Conservation (phyloP, 140 eudicot genomes). For the Artemisia princeps region DNA sequence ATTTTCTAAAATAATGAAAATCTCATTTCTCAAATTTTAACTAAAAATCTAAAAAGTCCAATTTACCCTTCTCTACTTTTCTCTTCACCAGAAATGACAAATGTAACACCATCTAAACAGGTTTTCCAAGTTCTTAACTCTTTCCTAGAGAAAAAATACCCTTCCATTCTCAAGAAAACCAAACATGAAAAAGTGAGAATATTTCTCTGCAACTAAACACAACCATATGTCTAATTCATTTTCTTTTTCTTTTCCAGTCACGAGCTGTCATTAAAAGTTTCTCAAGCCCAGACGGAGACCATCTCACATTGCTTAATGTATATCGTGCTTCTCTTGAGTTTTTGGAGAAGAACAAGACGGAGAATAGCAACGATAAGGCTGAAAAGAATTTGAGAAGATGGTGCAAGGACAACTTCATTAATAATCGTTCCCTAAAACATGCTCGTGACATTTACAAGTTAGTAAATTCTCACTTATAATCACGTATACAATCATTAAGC, state of each 20-base stretch:
- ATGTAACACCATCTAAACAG: no score
- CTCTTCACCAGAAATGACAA: no score
- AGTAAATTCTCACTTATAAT: conserved; percentile 12
- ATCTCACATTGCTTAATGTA: conserved; percentile 67
- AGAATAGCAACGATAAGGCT: conserved; percentile 46
- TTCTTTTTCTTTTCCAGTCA: conserved; percentile 37
- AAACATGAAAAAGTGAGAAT: no score
- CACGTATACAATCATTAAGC: no score
- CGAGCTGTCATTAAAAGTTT: conserved; percentile 53
- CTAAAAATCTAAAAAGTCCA: no score
- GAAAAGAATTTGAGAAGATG: conserved; percentile 75
- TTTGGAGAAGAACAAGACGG: conserved; percentile 48
- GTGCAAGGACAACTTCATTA: conserved; percentile 85
- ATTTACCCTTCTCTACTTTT: no score
- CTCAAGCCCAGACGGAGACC: conserved; percentile 91
- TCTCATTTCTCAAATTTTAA: no score
- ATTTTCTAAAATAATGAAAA: no score
- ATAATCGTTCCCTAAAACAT: conserved; percentile 75
- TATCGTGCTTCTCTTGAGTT: conserved; percentile 67
- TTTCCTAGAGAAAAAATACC: no score
- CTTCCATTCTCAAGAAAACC: no score
- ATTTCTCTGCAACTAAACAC: no score
- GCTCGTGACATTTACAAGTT: conserved; percentile 88
- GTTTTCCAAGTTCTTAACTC: no score
- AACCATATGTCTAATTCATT: not conserved